phyloP scores from a whole-genome alignment of 306 rosid genomes.

The Vachellia pachyceras region DNA sequence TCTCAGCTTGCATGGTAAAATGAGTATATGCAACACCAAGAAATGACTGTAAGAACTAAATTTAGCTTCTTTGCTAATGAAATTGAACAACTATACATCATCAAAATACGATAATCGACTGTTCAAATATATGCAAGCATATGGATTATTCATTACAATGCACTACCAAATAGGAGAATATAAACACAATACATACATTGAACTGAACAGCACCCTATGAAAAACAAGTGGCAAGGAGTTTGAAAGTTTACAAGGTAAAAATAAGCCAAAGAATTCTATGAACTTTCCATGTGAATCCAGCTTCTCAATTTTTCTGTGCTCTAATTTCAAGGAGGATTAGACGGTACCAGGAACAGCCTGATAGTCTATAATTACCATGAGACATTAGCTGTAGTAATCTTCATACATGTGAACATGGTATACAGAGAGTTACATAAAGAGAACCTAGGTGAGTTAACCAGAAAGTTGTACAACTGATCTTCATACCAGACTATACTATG shows the following conservation, averaged over 20 bases:
- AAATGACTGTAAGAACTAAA: neutral
- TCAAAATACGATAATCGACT: neutral
- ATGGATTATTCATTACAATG: neutral
- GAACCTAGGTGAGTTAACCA: slow-evolving; percentile 45
- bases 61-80: neutral
- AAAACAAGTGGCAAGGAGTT: neutral
- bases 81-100: neutral
- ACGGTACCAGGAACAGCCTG: slow-evolving; percentile 19
- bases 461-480: slow-evolving; percentile 24
- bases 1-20: neutral
- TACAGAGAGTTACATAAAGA: slow-evolving; percentile 25
- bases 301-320: slow-evolving; percentile 13
- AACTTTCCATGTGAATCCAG: neutral
- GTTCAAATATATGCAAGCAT: neutral
- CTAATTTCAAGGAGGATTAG: slow-evolving; percentile 8
- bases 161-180: neutral
- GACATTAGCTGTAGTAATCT: slow-evolving; percentile 2
- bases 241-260: slow-evolving; percentile 4
- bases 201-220: neutral
- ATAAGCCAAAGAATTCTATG: neutral
- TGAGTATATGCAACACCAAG: neutral
- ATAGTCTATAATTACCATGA: neutral
- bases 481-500: slow-evolving; percentile 36
- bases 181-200: neutral
- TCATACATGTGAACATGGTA: slow-evolving; percentile 29